Evolutionary conservation across 2,329 filamentous ascomycete species (phyloP).

Genomic region (Penicillium sclerotiorum): DNA sequence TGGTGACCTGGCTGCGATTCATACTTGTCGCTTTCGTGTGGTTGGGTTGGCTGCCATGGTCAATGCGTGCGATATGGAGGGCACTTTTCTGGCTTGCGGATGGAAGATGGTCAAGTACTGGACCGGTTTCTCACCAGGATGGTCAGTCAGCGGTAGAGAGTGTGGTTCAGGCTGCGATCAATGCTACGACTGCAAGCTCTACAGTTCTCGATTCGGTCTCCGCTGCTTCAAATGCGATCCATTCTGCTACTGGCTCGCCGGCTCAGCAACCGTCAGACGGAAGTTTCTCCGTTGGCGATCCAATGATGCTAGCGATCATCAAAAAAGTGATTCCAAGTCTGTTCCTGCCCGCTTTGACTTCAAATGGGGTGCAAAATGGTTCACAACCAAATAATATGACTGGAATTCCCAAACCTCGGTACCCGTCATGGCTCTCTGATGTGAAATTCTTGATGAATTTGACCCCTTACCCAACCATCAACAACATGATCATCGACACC

Average conservation of each 20-base stretch:
- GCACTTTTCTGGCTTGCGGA: conserved; percentile 94
- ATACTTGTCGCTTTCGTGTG: conserved; percentile 81
- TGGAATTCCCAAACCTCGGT: conserved; percentile 35
- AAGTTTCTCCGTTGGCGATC: conserved; percentile 47
- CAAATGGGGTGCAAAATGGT: conserved; percentile 29
- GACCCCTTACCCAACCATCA: conserved; percentile 71
- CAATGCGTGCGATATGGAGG: conserved; percentile 90
- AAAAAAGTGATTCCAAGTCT: conserved; percentile 46
- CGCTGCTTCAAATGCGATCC: conserved; percentile 26
- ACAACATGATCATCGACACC: conserved; percentile 77
- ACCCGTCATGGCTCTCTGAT: conserved; percentile 60
- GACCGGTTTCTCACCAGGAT: conserved; percentile 23
- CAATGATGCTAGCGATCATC: conserved; percentile 49
- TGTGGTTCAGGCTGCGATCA: conserved; percentile 26
- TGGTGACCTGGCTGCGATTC: conserved; percentile 77
- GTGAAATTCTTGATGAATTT: conserved; percentile 56
- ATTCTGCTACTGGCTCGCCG: conserved; percentile 30
- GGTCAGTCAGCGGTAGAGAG: conserved; percentile 19
- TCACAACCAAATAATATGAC: conserved; percentile 30
- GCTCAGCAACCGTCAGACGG: conserved; percentile 43
- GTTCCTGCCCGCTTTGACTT: conserved; percentile 36
- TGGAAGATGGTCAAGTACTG: conserved; percentile 60
- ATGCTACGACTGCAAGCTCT: conserved; percentile 28
- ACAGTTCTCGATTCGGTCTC: conserved; percentile 25
- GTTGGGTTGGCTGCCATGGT: conserved; percentile 84